These are phyloP conservation scores for Colletotrichum cereale DNA, from an alignment of 2,329 filamentous ascomycete species.

Conservation along the genomic window DNA sequence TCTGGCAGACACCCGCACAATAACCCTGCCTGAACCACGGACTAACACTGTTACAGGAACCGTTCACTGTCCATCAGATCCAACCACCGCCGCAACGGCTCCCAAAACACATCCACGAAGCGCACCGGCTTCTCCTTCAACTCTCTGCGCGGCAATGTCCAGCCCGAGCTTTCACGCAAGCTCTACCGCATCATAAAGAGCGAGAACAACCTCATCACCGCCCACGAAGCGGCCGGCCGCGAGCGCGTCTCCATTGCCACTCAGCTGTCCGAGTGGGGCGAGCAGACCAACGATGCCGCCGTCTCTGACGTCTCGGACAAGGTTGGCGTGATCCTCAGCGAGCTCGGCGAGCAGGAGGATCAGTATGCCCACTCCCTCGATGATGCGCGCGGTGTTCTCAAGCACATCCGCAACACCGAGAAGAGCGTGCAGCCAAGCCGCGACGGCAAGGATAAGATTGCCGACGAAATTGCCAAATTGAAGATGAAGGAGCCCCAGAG, in stretches of 20 bases:
- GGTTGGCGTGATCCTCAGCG: slow-evolving; percentile 89
- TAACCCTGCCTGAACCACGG: neutral
- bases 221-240: slow-evolving; percentile 85
- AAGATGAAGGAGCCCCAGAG: slow-evolving; percentile 94
- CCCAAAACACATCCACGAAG: slow-evolving; percentile 52
- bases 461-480: slow-evolving; percentile 91
- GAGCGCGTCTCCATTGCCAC: slow-evolving; percentile 88
- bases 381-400: slow-evolving; percentile 84
- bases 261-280: slow-evolving; percentile 97
- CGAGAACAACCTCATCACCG: slow-evolving; percentile 87
- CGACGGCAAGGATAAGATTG: slow-evolving; percentile 87
- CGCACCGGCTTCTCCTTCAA: slow-evolving; percentile 78
- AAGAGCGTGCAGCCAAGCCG: slow-evolving; percentile 93
- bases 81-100: slow-evolving; percentile 62
- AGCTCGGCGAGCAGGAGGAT: slow-evolving; percentile 96
- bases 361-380: slow-evolving; percentile 87
- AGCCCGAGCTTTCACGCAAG: slow-evolving; percentile 89
- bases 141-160: slow-evolving; percentile 85
- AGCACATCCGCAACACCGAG: slow-evolving; percentile 95
- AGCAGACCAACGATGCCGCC: slow-evolving; percentile 87
- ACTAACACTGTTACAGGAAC: slow-evolving; percentile 64
- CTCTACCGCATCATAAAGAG: slow-evolving; percentile 95
- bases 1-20: neutral
- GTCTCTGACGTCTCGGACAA: slow-evolving; percentile 95
- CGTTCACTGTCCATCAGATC: slow-evolving; percentile 81